Base-by-base conservation (phyloP, 2,329 filamentous ascomycete species). In the Colletotrichum sojae region DNA sequence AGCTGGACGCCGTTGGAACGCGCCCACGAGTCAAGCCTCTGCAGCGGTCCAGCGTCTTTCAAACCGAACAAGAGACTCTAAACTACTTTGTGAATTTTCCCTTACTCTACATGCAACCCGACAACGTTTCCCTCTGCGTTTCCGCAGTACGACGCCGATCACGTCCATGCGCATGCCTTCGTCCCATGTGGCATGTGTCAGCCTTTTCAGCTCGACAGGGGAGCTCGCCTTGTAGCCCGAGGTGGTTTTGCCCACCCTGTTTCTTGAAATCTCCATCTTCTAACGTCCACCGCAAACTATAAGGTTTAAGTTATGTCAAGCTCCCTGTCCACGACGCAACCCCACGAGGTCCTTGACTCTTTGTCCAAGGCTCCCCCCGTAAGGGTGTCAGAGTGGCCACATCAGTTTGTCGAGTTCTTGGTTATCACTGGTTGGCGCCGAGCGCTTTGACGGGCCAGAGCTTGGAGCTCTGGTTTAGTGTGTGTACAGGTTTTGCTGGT, bases 131-230 rank as follows among this genome's bases (percentile, higher is more conserved):
- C 22, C 22, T 25, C 22, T 25, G 3, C n/a, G 51, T 57, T 57
- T 64, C 61, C 13, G 5, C 6, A 1, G 10, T 9, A 16, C 22
- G 22, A 45, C 43, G 45, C 4, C 15, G 48, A 53, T 58, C 10
- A 1, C 39, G 18, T 49, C 59, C 45, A 53, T 58, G 40, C 59
- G 53, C 18, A n/a, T 2, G 1, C 20, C 2, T 5, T 20, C 65
- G 39, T 64, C 65, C 6, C 39, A 68, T 1, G 9, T 54, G 0
- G 27, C 5, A 15, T 64, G 53, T 59, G 65, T 59, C 60, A 68
- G 22, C 15, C 15, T 10, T 22, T 46, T 63, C 65, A 68, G 65
- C 65, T 68, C 27, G 65, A 54, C 60, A 68, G 2, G 65, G 65
- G 65, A 59, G 39, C 36, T n/a, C 31, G 25, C 53, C 10, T 4